phyloP scores from a whole-genome alignment of 2,329 filamentous ascomycete genomes.

The Ceratocystis cubensis region DNA sequence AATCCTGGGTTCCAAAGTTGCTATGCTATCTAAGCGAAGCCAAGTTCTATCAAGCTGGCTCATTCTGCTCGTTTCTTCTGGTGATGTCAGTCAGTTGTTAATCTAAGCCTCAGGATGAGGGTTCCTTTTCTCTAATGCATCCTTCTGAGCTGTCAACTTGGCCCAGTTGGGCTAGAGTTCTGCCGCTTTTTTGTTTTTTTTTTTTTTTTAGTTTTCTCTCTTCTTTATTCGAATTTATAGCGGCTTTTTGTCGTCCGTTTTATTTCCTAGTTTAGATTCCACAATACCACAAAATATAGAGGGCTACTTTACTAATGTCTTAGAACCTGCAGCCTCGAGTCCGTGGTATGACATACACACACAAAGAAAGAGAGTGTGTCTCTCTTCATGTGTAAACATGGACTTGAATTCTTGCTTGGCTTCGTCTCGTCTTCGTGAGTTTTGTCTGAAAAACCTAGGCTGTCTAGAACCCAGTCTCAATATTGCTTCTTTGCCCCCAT shows the following conservation, averaged over 20 bases:
- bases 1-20: too few species aligned
- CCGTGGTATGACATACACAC: too few species aligned
- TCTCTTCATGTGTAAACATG: too few species aligned
- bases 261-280: neutral
- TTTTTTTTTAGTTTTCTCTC: neutral
- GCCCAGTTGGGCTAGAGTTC: neutral
- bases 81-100: neutral
- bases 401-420: too few species aligned
- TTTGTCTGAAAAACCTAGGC: too few species aligned
- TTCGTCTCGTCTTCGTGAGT: too few species aligned
- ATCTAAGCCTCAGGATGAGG: slow-evolving; percentile 1
- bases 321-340: too few species aligned
- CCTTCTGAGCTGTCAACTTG: neutral
- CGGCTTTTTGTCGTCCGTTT: neutral
- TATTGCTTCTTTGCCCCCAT: neutral
- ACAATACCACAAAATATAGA: neutral
- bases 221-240: neutral
- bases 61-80: neutral
- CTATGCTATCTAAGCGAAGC: neutral
- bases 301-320: neutral
- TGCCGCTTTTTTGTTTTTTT: neutral
- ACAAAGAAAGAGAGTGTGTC: too few species aligned
- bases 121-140: slow-evolving; percentile 1
- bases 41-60: neutral
- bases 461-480: too few species aligned